Percentiles rank a stretch among this genome's conserved stretches.
phyloP scores from a whole-genome alignment of 371 early-diverging fungal species.

The Nematocida sp. region DNA sequence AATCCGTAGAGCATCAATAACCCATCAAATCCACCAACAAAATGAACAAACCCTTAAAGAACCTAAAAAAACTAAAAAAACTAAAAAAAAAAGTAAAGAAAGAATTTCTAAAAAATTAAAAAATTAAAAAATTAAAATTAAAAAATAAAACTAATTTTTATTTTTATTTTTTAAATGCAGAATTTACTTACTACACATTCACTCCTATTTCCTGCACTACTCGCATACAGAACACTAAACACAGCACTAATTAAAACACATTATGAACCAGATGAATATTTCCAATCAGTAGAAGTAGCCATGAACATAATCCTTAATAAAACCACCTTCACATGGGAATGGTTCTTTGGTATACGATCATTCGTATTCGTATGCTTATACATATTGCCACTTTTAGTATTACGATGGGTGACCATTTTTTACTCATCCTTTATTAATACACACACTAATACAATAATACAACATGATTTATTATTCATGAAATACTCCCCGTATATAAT shows the following conservation, averaged over 20 bases:
- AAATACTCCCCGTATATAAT: conserved; percentile 1
- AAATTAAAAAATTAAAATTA: conserved; percentile 4
- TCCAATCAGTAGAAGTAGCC: conserved; percentile 48
- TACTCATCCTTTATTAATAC: neutral
- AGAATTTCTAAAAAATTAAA: neutral
- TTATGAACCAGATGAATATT: conserved; percentile 57
- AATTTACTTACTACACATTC: too few species aligned
- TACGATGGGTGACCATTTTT: neutral
- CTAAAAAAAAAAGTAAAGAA: neutral
- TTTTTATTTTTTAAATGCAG: neutral
- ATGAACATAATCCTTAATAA: conserved; percentile 29
- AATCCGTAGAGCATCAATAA: conserved; percentile 36
- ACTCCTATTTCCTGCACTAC: conserved; percentile 4
- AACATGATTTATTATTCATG: conserved; percentile 10
- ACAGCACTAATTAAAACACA: conserved; percentile 27
- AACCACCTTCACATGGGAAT: conserved; percentile 40
- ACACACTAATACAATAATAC: neutral
- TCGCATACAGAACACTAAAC: conserved; percentile 8
- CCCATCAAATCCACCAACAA: conserved; percentile 23
- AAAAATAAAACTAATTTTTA: conserved; percentile 9
- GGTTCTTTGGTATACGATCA: conserved; percentile 49
- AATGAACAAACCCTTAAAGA: neutral
- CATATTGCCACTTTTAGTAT: conserved; percentile 20
- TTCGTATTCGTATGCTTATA: conserved; percentile 31
- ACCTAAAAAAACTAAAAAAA: conserved; percentile 12